Conservation (phyloP, 2,329 filamentous ascomycete genomes). For the Aureobasidium sp. region DNA sequence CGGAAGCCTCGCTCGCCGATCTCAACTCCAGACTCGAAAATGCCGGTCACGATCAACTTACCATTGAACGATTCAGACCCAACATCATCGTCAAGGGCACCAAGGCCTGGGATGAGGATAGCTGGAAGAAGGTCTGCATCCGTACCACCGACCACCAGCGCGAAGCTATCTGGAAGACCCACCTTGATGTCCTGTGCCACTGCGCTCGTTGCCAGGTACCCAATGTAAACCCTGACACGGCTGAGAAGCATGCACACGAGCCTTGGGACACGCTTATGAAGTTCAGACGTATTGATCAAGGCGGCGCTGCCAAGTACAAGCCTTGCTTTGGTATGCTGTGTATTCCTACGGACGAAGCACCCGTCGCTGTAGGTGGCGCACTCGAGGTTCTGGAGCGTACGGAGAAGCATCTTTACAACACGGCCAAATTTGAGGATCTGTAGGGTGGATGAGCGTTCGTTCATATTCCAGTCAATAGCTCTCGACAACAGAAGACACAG, state of each 20-base stretch:
- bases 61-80: constrained; percentile 56
- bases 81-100: constrained; percentile 55
- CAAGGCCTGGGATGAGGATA: constrained; percentile 55
- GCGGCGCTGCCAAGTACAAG: constrained; percentile 54
- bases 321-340: constrained; percentile 63
- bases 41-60: constrained; percentile 42
- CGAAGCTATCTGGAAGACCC: constrained; percentile 34
- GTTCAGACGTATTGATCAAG: constrained; percentile 53
- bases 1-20: constrained; percentile 50
- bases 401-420: constrained; percentile 48
- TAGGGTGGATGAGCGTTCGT: constrained; percentile 18
- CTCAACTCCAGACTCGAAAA: constrained; percentile 47
- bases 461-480: not conserved
- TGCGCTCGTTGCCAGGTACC: constrained; percentile 57
- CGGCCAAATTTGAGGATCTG: constrained; percentile 29
- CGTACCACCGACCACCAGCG: constrained; percentile 27
- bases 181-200: constrained; percentile 51
- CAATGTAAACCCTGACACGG: constrained; percentile 59
- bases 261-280: constrained; percentile 58
- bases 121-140: constrained; percentile 54
- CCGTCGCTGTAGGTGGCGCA: constrained; percentile 51
- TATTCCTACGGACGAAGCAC: constrained; percentile 50
- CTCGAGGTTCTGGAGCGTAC: constrained; percentile 54
- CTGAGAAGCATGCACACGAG: constrained; percentile 50
- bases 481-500: not conserved